phyloP scores from a whole-genome alignment of 768 basidiomycete species.

The Collybia nuda region DNA sequence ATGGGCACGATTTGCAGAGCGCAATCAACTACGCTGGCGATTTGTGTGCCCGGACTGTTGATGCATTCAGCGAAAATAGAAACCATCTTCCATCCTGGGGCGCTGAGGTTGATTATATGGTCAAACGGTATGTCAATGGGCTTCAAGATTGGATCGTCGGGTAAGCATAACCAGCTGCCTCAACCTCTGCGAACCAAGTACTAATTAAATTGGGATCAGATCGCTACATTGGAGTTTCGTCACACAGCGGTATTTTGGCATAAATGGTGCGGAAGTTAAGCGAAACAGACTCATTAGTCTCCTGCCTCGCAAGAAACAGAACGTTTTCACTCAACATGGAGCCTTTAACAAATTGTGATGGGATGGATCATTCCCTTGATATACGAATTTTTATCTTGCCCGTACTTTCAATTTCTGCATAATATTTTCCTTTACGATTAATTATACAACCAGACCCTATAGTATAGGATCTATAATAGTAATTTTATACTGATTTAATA shows the following conservation, averaged over 20 bases:
- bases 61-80: slow-evolving; percentile 48
- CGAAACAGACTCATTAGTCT: slow-evolving; percentile 51
- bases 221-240: slow-evolving; percentile 74
- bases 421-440: too few relatives aligned
- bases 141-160: slow-evolving; percentile 73
- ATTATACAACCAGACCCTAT: too few relatives aligned
- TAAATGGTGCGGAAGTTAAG: slow-evolving; percentile 53
- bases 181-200: slow-evolving; percentile 1
- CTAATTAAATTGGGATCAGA: slow-evolving; percentile 19
- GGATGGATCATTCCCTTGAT: too few relatives aligned
- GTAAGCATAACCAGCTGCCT: slow-evolving; percentile 23
- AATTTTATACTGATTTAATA: too few relatives aligned
- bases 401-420: too few relatives aligned
- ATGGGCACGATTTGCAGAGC: slow-evolving; percentile 54
- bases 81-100: slow-evolving; percentile 61
- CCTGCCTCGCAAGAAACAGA: slow-evolving; percentile 38
- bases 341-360: too few relatives aligned
- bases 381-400: too few relatives aligned
- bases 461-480: too few relatives aligned
- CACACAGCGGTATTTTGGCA: slow-evolving; percentile 68
- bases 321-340: too few relatives aligned
- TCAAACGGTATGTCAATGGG: slow-evolving; percentile 58
- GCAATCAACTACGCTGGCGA: slow-evolving; percentile 67
- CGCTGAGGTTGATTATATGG: slow-evolving; percentile 55
- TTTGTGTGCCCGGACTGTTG: slow-evolving; percentile 55